phyloP scores from a whole-genome alignment of 768 basidiomycete genomes.

The Lyophyllum semitale region DNA sequence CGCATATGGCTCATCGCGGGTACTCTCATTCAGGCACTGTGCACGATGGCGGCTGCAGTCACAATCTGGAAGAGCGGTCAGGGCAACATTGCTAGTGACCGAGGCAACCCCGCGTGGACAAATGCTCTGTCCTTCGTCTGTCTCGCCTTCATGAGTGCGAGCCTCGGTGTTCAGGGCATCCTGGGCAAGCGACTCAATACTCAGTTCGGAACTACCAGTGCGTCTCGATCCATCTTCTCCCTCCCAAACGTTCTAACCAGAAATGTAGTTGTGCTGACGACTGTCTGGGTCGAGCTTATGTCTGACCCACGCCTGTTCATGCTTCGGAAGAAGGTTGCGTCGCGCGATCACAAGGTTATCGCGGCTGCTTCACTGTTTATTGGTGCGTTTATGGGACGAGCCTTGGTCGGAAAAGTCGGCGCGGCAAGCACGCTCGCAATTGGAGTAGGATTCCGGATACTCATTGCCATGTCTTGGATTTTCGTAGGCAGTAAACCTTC shows the following conservation, averaged over 20 bases:
- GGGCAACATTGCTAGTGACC: slow-evolving; percentile 48
- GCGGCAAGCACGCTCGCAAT: slow-evolving; percentile 67
- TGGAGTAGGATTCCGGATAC: slow-evolving; percentile 59
- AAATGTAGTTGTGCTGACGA: slow-evolving; percentile 73
- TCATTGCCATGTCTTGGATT: slow-evolving; percentile 67
- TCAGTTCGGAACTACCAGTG: slow-evolving; percentile 78
- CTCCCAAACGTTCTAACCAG: neutral
- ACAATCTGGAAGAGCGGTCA: slow-evolving; percentile 71
- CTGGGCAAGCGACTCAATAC: slow-evolving; percentile 80
- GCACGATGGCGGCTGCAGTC: slow-evolving; percentile 75
- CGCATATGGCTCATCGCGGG: slow-evolving; percentile 75
- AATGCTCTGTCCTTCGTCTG: slow-evolving; percentile 66
- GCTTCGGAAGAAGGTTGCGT: slow-evolving; percentile 46
- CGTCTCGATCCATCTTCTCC: slow-evolving; percentile 26
- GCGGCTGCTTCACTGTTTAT: slow-evolving; percentile 60
- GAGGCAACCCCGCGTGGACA: slow-evolving; percentile 73
- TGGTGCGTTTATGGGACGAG: slow-evolving; percentile 71
- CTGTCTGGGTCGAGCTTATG: slow-evolving; percentile 87
- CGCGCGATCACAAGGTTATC: slow-evolving; percentile 14
- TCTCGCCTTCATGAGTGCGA: slow-evolving; percentile 79
- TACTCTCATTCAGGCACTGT: slow-evolving; percentile 71
- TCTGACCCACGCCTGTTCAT: slow-evolving; percentile 77
- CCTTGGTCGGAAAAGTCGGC: slow-evolving; percentile 60
- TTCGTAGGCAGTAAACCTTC: slow-evolving; percentile 50
- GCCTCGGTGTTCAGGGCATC: slow-evolving; percentile 85